phyloP scores from a whole-genome alignment of 345 rosid species.

The Lepidium didymum region DNA sequence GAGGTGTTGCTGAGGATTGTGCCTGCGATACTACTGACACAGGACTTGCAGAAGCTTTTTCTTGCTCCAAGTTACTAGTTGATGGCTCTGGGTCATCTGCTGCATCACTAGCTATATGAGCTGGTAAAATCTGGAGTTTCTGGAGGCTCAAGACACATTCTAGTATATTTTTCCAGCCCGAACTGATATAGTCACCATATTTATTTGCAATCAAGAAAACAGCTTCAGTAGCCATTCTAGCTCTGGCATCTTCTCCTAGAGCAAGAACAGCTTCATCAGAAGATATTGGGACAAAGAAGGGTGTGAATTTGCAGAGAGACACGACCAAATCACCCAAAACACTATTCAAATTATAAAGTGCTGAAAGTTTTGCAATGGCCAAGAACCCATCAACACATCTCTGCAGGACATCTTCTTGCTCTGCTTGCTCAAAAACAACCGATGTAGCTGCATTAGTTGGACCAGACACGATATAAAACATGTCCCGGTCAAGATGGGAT shows the following conservation, averaged over 20 bases:
- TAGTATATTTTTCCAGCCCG: constrained; percentile 57
- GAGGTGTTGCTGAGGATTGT: constrained; percentile 28
- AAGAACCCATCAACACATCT: constrained; percentile 62
- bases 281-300: constrained; percentile 39
- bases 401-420: constrained; percentile 53
- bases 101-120: constrained; percentile 47
- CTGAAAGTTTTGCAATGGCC: constrained; percentile 61
- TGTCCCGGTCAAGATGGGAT: constrained; percentile 52
- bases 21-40: constrained; percentile 24
- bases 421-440: constrained; percentile 69
- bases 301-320: constrained; percentile 63
- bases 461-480: constrained; percentile 54
- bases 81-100: constrained; percentile 47
- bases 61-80: constrained; percentile 35
- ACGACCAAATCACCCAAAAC: constrained; percentile 62
- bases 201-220: constrained; percentile 61
- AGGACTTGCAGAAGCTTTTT: constrained; percentile 29
- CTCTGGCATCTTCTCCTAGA: constrained; percentile 56
- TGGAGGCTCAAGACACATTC: constrained; percentile 58
- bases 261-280: constrained; percentile 49
- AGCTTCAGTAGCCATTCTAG: constrained; percentile 50
- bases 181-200: constrained; percentile 57
- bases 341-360: constrained; percentile 44
- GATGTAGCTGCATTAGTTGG: constrained; percentile 69
- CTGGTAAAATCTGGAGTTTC: constrained; percentile 63